These are phyloP conservation scores for Exophiala viscosa DNA, from an alignment of 2,329 filamentous ascomycete species.

Conservation along the genomic window DNA sequence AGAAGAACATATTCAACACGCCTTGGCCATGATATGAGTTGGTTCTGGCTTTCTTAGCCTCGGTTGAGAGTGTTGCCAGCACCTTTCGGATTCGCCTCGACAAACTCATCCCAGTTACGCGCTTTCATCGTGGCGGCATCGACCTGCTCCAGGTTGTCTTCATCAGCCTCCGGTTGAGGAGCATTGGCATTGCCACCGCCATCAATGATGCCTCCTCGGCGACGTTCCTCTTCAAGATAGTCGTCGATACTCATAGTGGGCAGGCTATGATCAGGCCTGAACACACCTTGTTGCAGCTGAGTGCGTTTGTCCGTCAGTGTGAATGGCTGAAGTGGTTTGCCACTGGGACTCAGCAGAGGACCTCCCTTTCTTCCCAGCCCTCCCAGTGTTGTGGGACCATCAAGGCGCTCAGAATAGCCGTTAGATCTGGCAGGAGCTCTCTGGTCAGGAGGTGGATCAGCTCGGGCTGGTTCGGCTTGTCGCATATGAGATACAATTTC, in stretches of 20 bases:
- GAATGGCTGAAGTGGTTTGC: constrained; percentile 86
- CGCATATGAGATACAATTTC: constrained; percentile 77
- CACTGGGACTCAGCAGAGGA: constrained; percentile 71
- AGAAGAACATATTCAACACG: too few relatives aligned
- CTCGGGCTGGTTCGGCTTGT: constrained; percentile 42
- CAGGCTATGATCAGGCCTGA: constrained; percentile 84
- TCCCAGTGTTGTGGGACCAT: constrained; percentile 56
- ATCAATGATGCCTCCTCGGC: constrained; percentile 82
- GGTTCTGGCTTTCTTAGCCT: constrained; percentile 34
- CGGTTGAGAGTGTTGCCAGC: constrained; percentile 50
- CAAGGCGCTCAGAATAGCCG: constrained; percentile 69
- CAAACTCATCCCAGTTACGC: constrained; percentile 90
- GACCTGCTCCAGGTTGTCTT: constrained; percentile 83
- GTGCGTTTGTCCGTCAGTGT: constrained; percentile 76
- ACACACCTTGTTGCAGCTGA: constrained; percentile 74
- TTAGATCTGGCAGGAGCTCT: constrained; percentile 25
- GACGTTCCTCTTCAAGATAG: constrained; percentile 87
- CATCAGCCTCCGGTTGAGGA: constrained; percentile 68
- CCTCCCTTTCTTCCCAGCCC: constrained; percentile 53
- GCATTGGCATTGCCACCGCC: constrained; percentile 77
- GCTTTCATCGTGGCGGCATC: constrained; percentile 93
- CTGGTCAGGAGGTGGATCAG: constrained; percentile 33
- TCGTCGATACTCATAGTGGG: constrained; percentile 98
- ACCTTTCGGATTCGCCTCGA: constrained; percentile 76
- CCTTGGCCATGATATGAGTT: neutral